Base-by-base conservation (phyloP, 352 stramenopile species). In the Phytopythium oedochilum region DNA sequence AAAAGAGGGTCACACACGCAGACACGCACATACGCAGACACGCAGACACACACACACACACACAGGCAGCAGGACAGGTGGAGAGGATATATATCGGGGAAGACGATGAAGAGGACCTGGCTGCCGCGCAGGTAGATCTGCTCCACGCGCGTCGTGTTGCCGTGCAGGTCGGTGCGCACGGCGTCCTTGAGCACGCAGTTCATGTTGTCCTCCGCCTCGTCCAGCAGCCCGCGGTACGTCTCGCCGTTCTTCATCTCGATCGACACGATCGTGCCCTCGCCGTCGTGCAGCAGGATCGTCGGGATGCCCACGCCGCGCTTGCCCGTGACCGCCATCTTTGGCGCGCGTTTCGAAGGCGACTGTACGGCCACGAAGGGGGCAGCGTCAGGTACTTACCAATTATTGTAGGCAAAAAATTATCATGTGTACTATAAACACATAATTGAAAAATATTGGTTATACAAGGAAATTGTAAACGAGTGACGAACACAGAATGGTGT, bases 131-230 rank as follows among this genome's bases (percentile, higher is more conserved):
- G 44, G 53, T 93, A 95, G 26, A 95, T 68, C 52, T 92, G 85
- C 66, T 95, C 85, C 57, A 91, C 70, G 36, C 85, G 73, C 23
- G 75, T 80, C 20, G 75, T 89, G 57, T 88, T 91, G 71, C 85
- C 85, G 52, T 91, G 79, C 54, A 89, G 69, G 55, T 92, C 78
- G 11, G 82, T 95, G 60, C 77, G 78, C 47, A 90, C 83, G n/a
- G 77, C 85, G 61, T 95, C 85, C 53, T 87, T 93, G 64, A 95
- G 74, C 63, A 92, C 66, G 73, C 85, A 95, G 68, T 95, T 95
- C 85, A 95, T 95, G 70, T 92, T 95, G 71, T 95, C 85, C 62
- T 95, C 85, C 10, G 81, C 89, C 70, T 95, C 85, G 68, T 92
- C 81, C 52, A 95, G 64, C 64, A 84, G 85, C 0, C 85, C 85